Percentiles rank a stretch among this genome's conserved stretches.
Conservation (phyloP, 148 eudicot genomes). For the Heliosperma pusillum region DNA sequence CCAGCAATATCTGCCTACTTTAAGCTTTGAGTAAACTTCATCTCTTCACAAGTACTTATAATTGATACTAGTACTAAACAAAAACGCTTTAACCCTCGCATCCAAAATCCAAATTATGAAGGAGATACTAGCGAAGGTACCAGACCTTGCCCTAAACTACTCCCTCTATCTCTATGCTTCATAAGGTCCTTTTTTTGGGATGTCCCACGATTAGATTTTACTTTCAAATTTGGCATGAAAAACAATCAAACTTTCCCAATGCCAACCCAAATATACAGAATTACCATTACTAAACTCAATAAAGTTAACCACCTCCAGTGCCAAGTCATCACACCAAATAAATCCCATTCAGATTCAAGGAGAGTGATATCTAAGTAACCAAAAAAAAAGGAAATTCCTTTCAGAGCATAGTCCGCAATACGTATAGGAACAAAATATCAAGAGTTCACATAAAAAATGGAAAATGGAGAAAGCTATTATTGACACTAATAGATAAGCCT, state of each 20-base stretch:
- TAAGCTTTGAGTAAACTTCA: neutral
- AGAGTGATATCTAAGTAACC: neutral
- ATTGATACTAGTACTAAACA: neutral
- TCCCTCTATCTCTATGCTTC: neutral
- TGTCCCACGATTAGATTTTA: neutral
- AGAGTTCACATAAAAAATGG: neutral
- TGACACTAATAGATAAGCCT: neutral
- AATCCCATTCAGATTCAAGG: neutral
- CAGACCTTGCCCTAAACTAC: neutral
- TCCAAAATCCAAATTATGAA: neutral
- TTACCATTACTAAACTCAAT: too few relatives aligned
- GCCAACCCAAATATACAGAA: too few relatives aligned
- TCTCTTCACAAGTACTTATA: neutral
- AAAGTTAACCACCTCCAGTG: too few relatives aligned
- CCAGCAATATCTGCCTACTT: neutral
- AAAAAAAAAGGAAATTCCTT: neutral
- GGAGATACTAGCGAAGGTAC: neutral
- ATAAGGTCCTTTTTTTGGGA: neutral
- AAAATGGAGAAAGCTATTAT: neutral
- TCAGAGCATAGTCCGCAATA: neutral
- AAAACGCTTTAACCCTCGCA: neutral
- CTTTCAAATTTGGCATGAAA: too few relatives aligned
- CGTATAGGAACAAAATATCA: neutral
- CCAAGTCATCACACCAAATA: too few relatives aligned
- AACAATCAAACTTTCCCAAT: too few relatives aligned